Evolutionary conservation across 2,329 filamentous ascomycete species (phyloP).

Genomic region (Cercospora brassicicola): DNA sequence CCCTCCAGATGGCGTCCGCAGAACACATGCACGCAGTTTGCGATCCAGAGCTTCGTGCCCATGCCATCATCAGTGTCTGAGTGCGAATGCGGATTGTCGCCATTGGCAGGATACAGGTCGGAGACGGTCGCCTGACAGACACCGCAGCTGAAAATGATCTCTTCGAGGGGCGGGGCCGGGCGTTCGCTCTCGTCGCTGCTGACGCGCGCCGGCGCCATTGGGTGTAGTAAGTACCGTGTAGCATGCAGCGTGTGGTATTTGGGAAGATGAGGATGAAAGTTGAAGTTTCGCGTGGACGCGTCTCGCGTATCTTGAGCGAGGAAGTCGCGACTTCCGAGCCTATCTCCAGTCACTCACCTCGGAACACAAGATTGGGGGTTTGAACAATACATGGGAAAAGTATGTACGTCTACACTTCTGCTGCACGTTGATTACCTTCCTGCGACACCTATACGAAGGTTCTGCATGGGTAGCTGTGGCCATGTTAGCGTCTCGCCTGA

Average conservation of each 20-base stretch:
- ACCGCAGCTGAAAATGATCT: slow-evolving; percentile 53
- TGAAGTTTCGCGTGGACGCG: neutral
- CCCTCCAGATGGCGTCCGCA: slow-evolving; percentile 52
- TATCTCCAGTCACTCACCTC: slow-evolving; percentile 1
- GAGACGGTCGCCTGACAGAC: slow-evolving; percentile 50
- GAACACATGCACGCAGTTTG: slow-evolving; percentile 51
- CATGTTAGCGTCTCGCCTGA: slow-evolving; percentile 25
- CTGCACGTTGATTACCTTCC: neutral
- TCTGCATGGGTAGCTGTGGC: slow-evolving; percentile 48
- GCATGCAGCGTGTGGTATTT: slow-evolving; percentile 2
- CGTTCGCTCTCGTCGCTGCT: slow-evolving; percentile 3
- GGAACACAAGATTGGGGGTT: neutral
- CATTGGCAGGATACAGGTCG: slow-evolving; percentile 46
- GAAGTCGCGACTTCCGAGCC: neutral
- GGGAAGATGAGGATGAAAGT: neutral
- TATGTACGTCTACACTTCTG: slow-evolving; percentile 19
- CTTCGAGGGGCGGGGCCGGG: slow-evolving; percentile 24
- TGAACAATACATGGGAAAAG: neutral
- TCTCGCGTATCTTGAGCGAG: neutral
- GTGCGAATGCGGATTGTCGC: slow-evolving; percentile 41
- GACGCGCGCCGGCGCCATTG: slow-evolving; percentile 20
- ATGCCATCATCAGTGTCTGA: slow-evolving; percentile 38
- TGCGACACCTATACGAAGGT: slow-evolving; percentile 39
- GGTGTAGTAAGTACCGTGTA: neutral
- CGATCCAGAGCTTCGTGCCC: slow-evolving; percentile 50